These are phyloP conservation scores for Yamadazyma atmosphaerica DNA, from an alignment of 1,139 yeast species.

Conservation along the genomic window DNA sequence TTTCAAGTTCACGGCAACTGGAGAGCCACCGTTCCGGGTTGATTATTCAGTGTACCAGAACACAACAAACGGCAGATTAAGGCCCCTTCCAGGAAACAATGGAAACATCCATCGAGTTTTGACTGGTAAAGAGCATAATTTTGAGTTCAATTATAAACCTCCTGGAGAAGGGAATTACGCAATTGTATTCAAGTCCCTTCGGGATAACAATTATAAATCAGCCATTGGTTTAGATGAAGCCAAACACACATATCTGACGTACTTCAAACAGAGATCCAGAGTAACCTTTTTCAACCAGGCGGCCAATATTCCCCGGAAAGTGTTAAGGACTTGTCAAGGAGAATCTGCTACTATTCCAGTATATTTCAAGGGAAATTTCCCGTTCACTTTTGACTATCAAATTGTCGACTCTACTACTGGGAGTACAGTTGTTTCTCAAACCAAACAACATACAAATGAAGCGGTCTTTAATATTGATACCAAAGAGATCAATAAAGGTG, in stretches of 20 bases:
- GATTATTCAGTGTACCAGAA: slow-evolving; percentile 58
- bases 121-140: slow-evolving; percentile 21
- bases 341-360: slow-evolving; percentile 48
- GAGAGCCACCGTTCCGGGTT: slow-evolving; percentile 79
- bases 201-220: slow-evolving; percentile 53
- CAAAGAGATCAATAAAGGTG: slow-evolving; percentile 52
- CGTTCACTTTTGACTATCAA: slow-evolving; percentile 65
- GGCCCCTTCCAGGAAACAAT: slow-evolving; percentile 31
- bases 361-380: slow-evolving; percentile 71
- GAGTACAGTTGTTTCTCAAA: slow-evolving; percentile 38
- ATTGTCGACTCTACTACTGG: slow-evolving; percentile 39
- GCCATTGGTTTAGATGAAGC: slow-evolving; percentile 34
- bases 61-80: slow-evolving; percentile 29
- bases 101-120: slow-evolving; percentile 30
- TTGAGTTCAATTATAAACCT: slow-evolving; percentile 70
- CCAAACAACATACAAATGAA: slow-evolving; percentile 26
- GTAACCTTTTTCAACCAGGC: slow-evolving; percentile 27
- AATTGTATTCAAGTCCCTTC: slow-evolving; percentile 61
- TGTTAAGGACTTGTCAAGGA: slow-evolving; percentile 38
- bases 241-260: slow-evolving; percentile 49
- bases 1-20: slow-evolving; percentile 69
- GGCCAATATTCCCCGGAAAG: slow-evolving; percentile 5
- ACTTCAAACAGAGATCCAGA: slow-evolving; percentile 51
- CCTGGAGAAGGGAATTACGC: slow-evolving; percentile 77
- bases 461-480: slow-evolving; percentile 45